A percentile compares a stretch with the other conserved stretches of the same genome.
These are phyloP conservation scores for Prunus armeniaca DNA, from an alignment of 306 rosid genomes.

Conservation along the genomic window DNA sequence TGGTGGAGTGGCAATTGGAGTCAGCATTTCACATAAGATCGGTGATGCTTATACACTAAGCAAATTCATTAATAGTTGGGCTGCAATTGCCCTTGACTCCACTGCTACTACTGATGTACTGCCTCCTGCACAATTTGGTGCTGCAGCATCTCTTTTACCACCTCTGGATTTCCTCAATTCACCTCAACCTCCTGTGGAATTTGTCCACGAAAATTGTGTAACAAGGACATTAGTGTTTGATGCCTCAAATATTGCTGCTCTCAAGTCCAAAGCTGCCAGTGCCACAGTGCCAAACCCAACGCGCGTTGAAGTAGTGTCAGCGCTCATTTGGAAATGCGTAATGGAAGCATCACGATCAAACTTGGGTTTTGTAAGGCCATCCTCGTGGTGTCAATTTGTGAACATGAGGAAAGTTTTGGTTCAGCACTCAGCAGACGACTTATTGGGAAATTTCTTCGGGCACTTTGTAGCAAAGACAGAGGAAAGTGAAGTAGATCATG, in stretches of 20 bases:
- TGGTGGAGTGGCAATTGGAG: slow-evolving; percentile 38
- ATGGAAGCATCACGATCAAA: slow-evolving; percentile 21
- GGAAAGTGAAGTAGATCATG: background rate
- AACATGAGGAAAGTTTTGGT: slow-evolving; percentile 27
- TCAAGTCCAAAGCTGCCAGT: background rate
- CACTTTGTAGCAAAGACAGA: slow-evolving; percentile 6
- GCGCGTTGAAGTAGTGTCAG: background rate
- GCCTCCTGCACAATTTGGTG: background rate
- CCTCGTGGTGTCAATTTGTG: slow-evolving; percentile 31
- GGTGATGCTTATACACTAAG: slow-evolving; percentile 30
- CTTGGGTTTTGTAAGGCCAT: slow-evolving; percentile 13
- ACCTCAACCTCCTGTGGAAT: background rate
- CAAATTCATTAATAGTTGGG: slow-evolving; percentile 26
- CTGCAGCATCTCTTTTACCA: background rate
- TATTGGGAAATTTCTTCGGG: slow-evolving; percentile 42
- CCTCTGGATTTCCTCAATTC: background rate
- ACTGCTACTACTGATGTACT: too few relatives aligned
- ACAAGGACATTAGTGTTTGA: background rate
- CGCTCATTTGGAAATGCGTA: too few relatives aligned
- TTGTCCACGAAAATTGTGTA: background rate
- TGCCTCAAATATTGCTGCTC: background rate
- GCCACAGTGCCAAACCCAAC: background rate
- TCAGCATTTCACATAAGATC: slow-evolving; percentile 34
- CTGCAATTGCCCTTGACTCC: background rate
- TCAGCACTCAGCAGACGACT: slow-evolving; percentile 18